Evolutionary conservation across 768 basidiomycete genomes (phyloP).

Genomic region (Mycena albidolilacea): DNA sequence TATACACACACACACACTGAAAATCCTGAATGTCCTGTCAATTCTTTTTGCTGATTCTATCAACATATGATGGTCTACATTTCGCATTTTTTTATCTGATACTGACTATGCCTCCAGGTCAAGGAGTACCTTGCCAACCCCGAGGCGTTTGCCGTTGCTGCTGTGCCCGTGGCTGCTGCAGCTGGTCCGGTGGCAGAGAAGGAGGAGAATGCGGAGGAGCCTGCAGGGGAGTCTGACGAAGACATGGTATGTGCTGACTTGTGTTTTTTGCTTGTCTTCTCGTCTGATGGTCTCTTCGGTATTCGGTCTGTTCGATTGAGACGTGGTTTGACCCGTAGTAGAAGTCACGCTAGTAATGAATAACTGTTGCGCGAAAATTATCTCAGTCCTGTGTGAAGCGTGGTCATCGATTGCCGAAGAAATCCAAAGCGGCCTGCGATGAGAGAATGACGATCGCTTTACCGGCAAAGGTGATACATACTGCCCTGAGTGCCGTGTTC

Average conservation of each 20-base stretch:
- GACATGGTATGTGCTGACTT: slow-evolving; percentile 71
- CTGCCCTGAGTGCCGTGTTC: neutral
- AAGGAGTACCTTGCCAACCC: slow-evolving; percentile 99
- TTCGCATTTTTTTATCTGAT: slow-evolving; percentile 18
- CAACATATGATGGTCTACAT: slow-evolving; percentile 47
- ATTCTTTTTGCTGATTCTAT: slow-evolving; percentile 52
- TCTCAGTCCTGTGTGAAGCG: no score
- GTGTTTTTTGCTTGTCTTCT: neutral
- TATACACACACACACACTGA: slow-evolving; percentile 76
- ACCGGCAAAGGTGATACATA: neutral
- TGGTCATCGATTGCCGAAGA: no score
- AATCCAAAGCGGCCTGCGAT: no score
- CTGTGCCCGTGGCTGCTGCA: slow-evolving; percentile 72
- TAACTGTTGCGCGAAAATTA: no score
- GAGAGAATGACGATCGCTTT: no score
- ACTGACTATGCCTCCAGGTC: slow-evolving; percentile 64
- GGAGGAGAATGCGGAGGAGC: slow-evolving; percentile 86
- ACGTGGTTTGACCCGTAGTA: neutral
- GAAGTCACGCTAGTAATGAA: neutral
- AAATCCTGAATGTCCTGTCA: slow-evolving; percentile 82
- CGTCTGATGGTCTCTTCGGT: neutral
- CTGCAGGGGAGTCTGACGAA: slow-evolving; percentile 85
- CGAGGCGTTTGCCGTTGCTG: slow-evolving; percentile 93
- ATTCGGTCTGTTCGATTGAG: neutral
- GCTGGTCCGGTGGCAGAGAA: slow-evolving; percentile 72